phyloP scores from a whole-genome alignment of 2,329 filamentous ascomycete species.

The Clonostachys rhizophaga region DNA sequence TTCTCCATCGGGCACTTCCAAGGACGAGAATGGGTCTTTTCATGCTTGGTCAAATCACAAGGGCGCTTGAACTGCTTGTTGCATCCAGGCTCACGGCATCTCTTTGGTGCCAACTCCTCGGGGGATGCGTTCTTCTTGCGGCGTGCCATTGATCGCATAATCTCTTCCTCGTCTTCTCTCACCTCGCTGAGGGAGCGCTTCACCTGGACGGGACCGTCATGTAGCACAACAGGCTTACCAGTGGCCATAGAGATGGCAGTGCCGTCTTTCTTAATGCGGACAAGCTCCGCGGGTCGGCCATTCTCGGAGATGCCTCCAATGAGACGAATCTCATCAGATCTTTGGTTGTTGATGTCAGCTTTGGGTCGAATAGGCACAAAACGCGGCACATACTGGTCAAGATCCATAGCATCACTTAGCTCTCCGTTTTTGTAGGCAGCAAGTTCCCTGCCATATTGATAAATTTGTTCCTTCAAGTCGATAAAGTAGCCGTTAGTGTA shows the following conservation, averaged over 20 bases:
- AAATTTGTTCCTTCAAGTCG: conserved; percentile 91
- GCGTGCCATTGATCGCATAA: conserved; percentile 89
- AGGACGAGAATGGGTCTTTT: conserved; percentile 94
- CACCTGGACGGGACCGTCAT: conserved; percentile 46
- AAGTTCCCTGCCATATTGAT: conserved; percentile 82
- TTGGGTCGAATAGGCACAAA: conserved; percentile 16
- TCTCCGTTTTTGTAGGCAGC: conserved; percentile 67
- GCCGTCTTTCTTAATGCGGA: conserved; percentile 76
- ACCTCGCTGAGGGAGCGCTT: conserved; percentile 67
- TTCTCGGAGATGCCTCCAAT: conserved; percentile 78
- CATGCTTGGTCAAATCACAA: conserved; percentile 97
- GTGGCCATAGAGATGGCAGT: conserved; percentile 75
- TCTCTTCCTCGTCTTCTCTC: conserved; percentile 73
- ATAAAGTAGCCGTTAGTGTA: conserved; percentile 97
- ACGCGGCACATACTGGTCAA: conserved; percentile 47
- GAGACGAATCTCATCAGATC: conserved; percentile 67
- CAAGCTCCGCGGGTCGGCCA: conserved; percentile 78
- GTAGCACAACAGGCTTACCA: conserved; percentile 56
- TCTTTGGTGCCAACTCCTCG: conserved; percentile 76
- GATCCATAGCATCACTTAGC: conserved; percentile 52
- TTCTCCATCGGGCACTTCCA: conserved; percentile 82
- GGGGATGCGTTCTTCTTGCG: conserved; percentile 89
- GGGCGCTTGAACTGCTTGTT: conserved; percentile 92
- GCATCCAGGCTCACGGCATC: conserved; percentile 71
- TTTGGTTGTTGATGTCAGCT: conserved; percentile 6